Conservation (phyloP, 1,139 yeast genomes). For the Taphrina wiesneri region DNA sequence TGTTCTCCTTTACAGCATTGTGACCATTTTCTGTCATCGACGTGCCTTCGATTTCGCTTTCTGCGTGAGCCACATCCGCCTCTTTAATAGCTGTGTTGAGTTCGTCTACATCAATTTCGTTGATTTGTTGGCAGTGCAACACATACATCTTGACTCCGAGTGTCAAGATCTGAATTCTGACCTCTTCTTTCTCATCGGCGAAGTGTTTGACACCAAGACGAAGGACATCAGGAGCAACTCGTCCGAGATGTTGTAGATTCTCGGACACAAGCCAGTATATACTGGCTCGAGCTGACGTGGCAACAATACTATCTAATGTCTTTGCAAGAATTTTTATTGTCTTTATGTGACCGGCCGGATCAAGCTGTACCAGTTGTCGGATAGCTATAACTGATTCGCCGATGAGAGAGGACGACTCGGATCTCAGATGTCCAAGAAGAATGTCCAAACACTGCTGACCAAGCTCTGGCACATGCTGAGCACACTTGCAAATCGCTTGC, state of each 20-base stretch:
- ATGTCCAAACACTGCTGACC: conserved; percentile 32
- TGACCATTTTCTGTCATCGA: conserved; percentile 27
- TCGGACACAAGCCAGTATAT: conserved; percentile 93
- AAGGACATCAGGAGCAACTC: conserved; percentile 75
- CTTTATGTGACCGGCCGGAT: conserved; percentile 51
- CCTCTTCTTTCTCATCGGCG: conserved; percentile 58
- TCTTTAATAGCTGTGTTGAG: conserved; percentile 42
- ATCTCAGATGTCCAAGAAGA: conserved; percentile 27
- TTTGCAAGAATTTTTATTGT: conserved; percentile 51
- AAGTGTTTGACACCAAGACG: conserved; percentile 61
- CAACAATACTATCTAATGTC: conserved; percentile 41
- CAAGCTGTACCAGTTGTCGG: conserved; percentile 69
- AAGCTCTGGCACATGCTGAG: conserved; percentile 46
- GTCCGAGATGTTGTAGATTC: conserved; percentile 53
- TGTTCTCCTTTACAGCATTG: conserved; percentile 25
- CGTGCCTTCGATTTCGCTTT: conserved; percentile 32
- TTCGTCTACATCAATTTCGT: not conserved
- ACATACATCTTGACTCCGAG: conserved; percentile 74
- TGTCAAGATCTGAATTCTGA: conserved; percentile 69
- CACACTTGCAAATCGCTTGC: conserved; percentile 59
- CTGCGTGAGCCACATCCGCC: conserved; percentile 29
- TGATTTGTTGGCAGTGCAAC: conserved; percentile 2
- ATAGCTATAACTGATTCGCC: conserved; percentile 65
- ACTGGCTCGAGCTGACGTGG: conserved; percentile 66
- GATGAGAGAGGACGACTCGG: conserved; percentile 38